Percentiles rank a stretch among this genome's conserved stretches.
Conservation (phyloP, 2,329 filamentous ascomycete genomes). For the Tolypocladium paradoxum region DNA sequence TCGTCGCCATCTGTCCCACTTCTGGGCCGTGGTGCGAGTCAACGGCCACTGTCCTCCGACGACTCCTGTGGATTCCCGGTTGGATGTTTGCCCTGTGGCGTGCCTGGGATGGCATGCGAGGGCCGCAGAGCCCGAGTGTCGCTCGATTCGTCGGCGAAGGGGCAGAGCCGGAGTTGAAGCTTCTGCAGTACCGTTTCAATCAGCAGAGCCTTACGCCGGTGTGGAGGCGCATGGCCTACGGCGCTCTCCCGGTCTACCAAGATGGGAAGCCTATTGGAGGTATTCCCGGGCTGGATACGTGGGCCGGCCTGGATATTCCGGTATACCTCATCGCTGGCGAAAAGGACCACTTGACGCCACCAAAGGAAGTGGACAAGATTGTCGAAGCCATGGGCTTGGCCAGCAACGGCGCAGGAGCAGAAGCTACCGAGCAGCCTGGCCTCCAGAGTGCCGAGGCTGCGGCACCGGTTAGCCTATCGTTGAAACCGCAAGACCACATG, state of each 20-base stretch:
- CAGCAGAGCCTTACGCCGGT: slow-evolving; percentile 72
- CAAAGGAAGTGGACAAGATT: slow-evolving; percentile 60
- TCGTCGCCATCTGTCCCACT: slow-evolving; percentile 74
- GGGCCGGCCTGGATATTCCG: slow-evolving; percentile 62
- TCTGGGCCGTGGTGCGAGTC: slow-evolving; percentile 50
- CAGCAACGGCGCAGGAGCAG: slow-evolving; percentile 3
- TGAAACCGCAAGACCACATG: slow-evolving; percentile 17
- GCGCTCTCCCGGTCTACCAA: slow-evolving; percentile 52
- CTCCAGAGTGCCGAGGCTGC: slow-evolving; percentile 32
- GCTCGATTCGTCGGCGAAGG: slow-evolving; percentile 60
- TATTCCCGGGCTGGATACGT: slow-evolving; percentile 57
- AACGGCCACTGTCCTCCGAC: slow-evolving; percentile 31
- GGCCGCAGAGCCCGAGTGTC: slow-evolving; percentile 67
- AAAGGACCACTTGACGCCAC: slow-evolving; percentile 65
- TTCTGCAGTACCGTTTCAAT: slow-evolving; percentile 66
- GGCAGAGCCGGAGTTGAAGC: slow-evolving; percentile 54
- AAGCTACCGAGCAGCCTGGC: neutral
- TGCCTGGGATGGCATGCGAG: slow-evolving; percentile 68
- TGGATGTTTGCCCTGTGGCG: slow-evolving; percentile 68
- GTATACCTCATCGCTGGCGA: slow-evolving; percentile 72
- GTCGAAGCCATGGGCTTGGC: slow-evolving; percentile 23
- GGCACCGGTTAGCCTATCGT: slow-evolving; percentile 32
- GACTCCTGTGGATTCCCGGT: slow-evolving; percentile 57
- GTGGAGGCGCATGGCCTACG: slow-evolving; percentile 71
- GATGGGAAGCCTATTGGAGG: slow-evolving; percentile 46